A percentile compares a stretch with the other conserved stretches of the same genome.
Conservation (phyloP, 805 yeast genomes). For the Geotrichum ghanense region DNA sequence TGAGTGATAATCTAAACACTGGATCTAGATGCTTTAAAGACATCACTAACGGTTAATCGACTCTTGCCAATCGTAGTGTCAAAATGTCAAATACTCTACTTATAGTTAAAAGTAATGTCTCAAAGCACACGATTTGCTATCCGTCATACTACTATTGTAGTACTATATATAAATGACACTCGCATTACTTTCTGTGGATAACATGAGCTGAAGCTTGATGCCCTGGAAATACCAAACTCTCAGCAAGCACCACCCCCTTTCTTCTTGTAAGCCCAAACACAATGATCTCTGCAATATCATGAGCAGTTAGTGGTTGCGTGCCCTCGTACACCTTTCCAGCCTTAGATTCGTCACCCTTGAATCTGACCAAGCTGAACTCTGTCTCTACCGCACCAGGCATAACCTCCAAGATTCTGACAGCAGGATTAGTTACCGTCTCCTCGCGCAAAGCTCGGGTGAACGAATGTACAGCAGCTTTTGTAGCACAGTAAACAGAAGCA, state of each 20-base stretch:
- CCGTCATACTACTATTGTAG: too few relatives aligned
- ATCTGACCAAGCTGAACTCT: constrained; percentile 56
- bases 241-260: constrained; percentile 68
- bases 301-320: constrained; percentile 55
- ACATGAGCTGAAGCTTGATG: constrained; percentile 75
- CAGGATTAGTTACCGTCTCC: constrained; percentile 56
- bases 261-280: constrained; percentile 60
- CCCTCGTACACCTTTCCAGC: constrained; percentile 59
- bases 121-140: too few relatives aligned
- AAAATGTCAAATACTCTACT: too few relatives aligned
- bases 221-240: constrained; percentile 69
- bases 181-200: constrained; percentile 35
- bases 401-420: constrained; percentile 58
- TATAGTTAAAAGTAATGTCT: too few relatives aligned
- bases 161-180: too few relatives aligned
- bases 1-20: too few relatives aligned
- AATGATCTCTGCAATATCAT: constrained; percentile 65
- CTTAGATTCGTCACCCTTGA: constrained; percentile 46
- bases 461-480: constrained; percentile 50
- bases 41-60: too few relatives aligned
- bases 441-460: constrained; percentile 55
- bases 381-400: constrained; percentile 77
- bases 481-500: constrained; percentile 60
- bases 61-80: too few relatives aligned
- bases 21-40: too few relatives aligned